Base-by-base conservation (phyloP, 1,284 basidiomycete genomes). In the Ustilago hordei region DNA sequence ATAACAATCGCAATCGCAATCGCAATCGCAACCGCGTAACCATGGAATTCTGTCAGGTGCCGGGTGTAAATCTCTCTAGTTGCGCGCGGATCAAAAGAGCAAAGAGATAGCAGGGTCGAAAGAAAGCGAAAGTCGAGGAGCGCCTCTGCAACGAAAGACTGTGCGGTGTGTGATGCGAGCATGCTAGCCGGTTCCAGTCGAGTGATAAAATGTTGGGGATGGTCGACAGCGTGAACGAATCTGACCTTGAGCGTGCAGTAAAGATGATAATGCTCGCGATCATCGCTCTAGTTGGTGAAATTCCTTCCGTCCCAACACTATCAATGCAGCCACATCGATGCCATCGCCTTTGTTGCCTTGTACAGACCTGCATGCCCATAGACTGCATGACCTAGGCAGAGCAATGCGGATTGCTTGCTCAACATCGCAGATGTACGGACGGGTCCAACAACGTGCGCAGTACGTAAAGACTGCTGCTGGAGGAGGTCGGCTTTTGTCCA, bases 1-100 rank as follows among this genome's bases (percentile, higher is more conserved):
- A 58, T 55, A 64, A 45, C 45, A 53, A 34, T 53, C 9, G 55
- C 47, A 13, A 38, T 38, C 38, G 28, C 45, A 53, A 34, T 53
- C 9, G 55, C 47, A 13, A 38, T 38, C 38, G 28, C 48, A 38
- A 43, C 17, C 41, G 15, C 45, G 41, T 12, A 53, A 52, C 11
- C 7, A 13, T 28, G 23, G 23, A 28, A 28, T 28, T 28, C 23
- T 28, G 23, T 28, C 0, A 2, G 23, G 23, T 28, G 3, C 23
- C 23, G 23, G 23, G 23, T 28, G 23, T 28, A 28, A 28, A 28
- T 45, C n/a, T 45, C 3, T 19, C 7, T 15, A 45, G 43, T 41
- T 15, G 39, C 7, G 13, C 17, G 11, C 13, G 13, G 17, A 45
- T 12, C 39, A 19, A 45, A 3, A 45, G 43, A 45, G n/a, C 43